Conservation (phyloP, 2,329 filamentous ascomycete species). For the Thielaviopsis populi region DNA sequence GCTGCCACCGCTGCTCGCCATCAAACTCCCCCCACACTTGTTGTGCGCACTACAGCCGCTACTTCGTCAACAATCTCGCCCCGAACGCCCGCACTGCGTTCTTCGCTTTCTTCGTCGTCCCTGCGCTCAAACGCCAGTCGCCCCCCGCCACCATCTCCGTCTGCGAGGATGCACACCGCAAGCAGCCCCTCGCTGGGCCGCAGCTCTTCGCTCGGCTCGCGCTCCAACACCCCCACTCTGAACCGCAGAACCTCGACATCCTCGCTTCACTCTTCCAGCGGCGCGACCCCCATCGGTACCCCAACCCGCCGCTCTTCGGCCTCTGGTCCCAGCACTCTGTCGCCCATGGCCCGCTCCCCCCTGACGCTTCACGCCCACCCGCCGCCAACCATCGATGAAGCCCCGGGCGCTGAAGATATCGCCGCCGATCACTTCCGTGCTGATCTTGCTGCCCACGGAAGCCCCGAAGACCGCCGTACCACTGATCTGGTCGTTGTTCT, state of each 20-base stretch:
- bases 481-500: slow-evolving; percentile 66
- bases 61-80: slow-evolving; percentile 5
- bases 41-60: background rate
- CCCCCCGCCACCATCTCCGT: slow-evolving; percentile 28
- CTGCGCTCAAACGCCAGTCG: slow-evolving; percentile 26
- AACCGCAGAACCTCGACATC: slow-evolving; percentile 43
- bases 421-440: slow-evolving; percentile 54
- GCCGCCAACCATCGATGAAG: slow-evolving; percentile 23
- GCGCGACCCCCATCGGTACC: slow-evolving; percentile 17
- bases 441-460: slow-evolving; percentile 51
- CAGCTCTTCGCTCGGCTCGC: slow-evolving; percentile 24
- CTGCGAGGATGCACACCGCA: slow-evolving; percentile 25
- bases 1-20: slow-evolving; percentile 17
- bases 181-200: slow-evolving; percentile 28
- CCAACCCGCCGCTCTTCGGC: slow-evolving; percentile 7
- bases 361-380: slow-evolving; percentile 18
- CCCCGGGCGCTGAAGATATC: slow-evolving; percentile 38
- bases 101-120: slow-evolving; percentile 12
- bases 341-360: slow-evolving; percentile 30
- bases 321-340: slow-evolving; percentile 32
- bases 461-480: slow-evolving; percentile 26
- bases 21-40: background rate
- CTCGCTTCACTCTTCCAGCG: slow-evolving; percentile 38
- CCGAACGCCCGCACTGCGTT: slow-evolving; percentile 8
- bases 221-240: slow-evolving; percentile 35